A percentile compares a stretch with the other conserved stretches of the same genome.
Conservation (phyloP, 768 basidiomycete genomes). For the Macrolepiota dolichaula region DNA sequence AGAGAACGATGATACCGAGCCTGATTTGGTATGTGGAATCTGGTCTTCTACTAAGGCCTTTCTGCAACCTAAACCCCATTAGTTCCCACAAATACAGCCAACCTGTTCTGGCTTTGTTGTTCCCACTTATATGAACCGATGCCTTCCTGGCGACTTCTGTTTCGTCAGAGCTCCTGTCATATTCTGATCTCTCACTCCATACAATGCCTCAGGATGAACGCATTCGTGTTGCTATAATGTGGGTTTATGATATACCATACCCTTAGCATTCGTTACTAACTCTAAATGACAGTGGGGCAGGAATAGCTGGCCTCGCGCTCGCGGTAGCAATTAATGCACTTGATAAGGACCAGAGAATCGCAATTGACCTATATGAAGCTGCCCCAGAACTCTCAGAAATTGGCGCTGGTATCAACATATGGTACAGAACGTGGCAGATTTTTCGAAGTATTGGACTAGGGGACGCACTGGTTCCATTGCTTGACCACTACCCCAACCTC, state of each 20-base stretch:
- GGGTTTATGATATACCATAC: background rate
- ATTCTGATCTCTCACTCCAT: background rate
- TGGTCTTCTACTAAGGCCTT: background rate
- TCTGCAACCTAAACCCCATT: background rate
- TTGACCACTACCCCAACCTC: constrained; percentile 13
- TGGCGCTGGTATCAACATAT: constrained; percentile 43
- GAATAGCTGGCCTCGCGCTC: constrained; percentile 36
- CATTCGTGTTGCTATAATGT: background rate
- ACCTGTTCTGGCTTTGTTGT: background rate
- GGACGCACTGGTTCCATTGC: constrained; percentile 10
- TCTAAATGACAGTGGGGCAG: constrained; percentile 30
- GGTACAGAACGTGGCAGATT: constrained; percentile 18
- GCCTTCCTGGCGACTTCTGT: too few species aligned
- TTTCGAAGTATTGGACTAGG: constrained; percentile 11
- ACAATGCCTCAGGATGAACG: background rate
- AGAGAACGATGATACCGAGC: background rate
- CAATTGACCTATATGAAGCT: constrained; percentile 42
- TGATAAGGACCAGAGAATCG: constrained; percentile 18
- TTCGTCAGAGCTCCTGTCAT: background rate
- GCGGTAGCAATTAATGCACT: constrained; percentile 28
- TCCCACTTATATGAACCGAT: background rate
- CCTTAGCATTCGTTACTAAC: background rate
- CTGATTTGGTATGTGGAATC: background rate
- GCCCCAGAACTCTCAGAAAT: constrained; percentile 34
- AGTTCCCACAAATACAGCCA: background rate